Evolutionary conservation across 2,329 filamentous ascomycete genomes (phyloP), one percentile per base, ranked within the genome.

Genomic region (Colletotrichum tropicale): DNA sequence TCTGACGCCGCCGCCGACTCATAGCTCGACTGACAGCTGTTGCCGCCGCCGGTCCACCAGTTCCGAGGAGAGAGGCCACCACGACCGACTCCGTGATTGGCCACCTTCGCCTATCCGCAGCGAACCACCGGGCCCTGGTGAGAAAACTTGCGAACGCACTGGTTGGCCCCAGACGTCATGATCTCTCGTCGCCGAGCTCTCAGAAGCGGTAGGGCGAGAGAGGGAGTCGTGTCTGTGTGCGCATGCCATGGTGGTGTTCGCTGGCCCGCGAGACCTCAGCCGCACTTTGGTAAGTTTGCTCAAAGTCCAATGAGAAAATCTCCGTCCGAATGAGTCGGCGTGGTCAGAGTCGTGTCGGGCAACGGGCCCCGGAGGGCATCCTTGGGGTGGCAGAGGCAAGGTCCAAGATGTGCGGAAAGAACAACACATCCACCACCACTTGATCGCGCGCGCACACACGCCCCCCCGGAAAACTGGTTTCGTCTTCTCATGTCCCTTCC

Each of bases 101-200:
- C 58, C 24, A 32, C 65, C 38, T 70, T 30, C 48, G 48, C 58
- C 62, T 58, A 48, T 28, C 62, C 58, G 56, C 8, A 52, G 43
- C 18, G 10, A 52, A 52, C 43, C 43, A 52, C 43, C n/a, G 10
- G 43, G 43, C 43, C n/a, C 43, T 52, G 43, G 43, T 52, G 43
- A 52, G 43, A 52, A 52, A 52, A 52, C 43, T 52, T 52, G 43
- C 52, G 68, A 52, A 48, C 30, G 26, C 18, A 36, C 26, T 21
- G 43, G 65, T 8, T 43, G 55, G 68, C 58, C 38, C 43, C 43
- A 52, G 73, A 73, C 74, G 74, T 76, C 70, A 76, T 76, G 70
- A 66, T 36, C 28, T 64, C 73, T 28, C 58, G 66, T 24, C n/a
- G 10, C 43, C n/a, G 43, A 52, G n/a, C 43, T 52, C 43, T 7